A percentile compares a stretch with the other conserved stretches of the same genome.
These are phyloP conservation scores for Bipolaris cookei DNA, from an alignment of 2,329 filamentous ascomycete species.

Conservation along the genomic window DNA sequence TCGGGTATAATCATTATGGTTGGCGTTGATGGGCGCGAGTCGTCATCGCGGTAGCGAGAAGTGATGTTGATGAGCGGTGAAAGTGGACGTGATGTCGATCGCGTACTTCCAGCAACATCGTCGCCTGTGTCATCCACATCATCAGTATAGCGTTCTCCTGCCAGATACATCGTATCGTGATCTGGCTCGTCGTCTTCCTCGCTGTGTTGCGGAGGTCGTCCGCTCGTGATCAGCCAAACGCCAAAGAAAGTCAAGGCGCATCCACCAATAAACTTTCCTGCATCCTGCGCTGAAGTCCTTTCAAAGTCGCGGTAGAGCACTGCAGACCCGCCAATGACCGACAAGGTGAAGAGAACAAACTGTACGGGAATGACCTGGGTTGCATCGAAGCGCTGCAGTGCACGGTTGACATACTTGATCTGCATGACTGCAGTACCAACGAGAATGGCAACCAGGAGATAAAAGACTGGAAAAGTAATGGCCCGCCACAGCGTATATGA, in stretches of 20 bases:
- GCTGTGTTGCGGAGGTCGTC: constrained; percentile 56
- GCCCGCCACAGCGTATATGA: constrained; percentile 89
- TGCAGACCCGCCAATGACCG: constrained; percentile 92
- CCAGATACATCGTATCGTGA: constrained; percentile 52
- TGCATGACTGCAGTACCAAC: constrained; percentile 90
- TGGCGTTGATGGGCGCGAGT: constrained; percentile 34
- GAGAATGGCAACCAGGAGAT: constrained; percentile 79
- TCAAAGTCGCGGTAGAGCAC: constrained; percentile 95
- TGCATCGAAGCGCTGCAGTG: constrained; percentile 90
- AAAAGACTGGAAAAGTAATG: constrained; percentile 90
- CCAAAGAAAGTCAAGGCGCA: constrained; percentile 93
- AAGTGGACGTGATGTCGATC: constrained; percentile 26
- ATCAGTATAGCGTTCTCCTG: constrained; percentile 49
- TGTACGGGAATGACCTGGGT: constrained; percentile 98
- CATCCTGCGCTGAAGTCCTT: constrained; percentile 73
- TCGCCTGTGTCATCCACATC: constrained; percentile 24
- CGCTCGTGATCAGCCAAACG: constrained; percentile 96
- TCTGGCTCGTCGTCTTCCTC: constrained; percentile 58
- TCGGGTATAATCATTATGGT: constrained; percentile 32
- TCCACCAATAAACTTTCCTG: constrained; percentile 84
- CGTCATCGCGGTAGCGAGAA: constrained; percentile 20
- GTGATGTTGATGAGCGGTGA: constrained; percentile 33
- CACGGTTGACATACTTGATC: constrained; percentile 92
- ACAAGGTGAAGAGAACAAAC: constrained; percentile 95
- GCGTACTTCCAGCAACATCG: constrained; percentile 15